These are phyloP conservation scores for Exophiala viscosa DNA, from an alignment of 2,329 filamentous ascomycete genomes.

Conservation along the genomic window DNA sequence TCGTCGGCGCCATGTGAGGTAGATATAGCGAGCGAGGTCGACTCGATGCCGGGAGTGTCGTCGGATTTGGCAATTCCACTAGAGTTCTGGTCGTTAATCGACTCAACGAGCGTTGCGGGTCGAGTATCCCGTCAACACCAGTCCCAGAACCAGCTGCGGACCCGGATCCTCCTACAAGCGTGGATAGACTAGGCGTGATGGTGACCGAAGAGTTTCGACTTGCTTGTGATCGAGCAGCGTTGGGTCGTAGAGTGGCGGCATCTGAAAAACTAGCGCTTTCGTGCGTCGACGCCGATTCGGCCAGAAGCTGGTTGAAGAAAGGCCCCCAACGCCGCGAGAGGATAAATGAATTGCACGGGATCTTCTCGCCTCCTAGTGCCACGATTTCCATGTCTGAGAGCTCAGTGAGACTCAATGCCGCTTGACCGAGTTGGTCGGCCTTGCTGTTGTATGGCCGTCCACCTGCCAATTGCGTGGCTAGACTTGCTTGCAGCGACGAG, in stretches of 20 bases:
- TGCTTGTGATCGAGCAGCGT: constrained; percentile 38
- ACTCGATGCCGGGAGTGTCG: constrained; percentile 53
- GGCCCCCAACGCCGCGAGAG: constrained; percentile 87
- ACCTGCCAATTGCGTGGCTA: constrained; percentile 58
- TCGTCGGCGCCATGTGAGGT: constrained; percentile 83
- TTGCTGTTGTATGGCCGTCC: constrained; percentile 72
- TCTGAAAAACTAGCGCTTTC: constrained; percentile 57
- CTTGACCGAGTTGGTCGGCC: constrained; percentile 79
- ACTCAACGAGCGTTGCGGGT: constrained; percentile 26
- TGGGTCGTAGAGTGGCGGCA: constrained; percentile 68
- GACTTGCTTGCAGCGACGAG: constrained; percentile 45
- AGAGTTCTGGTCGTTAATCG: constrained; percentile 27
- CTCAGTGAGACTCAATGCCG: constrained; percentile 75
- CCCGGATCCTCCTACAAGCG: constrained; percentile 17
- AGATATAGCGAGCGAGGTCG: constrained; percentile 86
- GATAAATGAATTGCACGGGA: constrained; percentile 89
- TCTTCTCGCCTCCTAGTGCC: constrained; percentile 82
- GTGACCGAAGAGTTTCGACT: constrained; percentile 73
- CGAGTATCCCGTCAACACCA: constrained; percentile 14
- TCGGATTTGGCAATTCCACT: constrained; percentile 52
- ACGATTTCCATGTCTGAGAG: constrained; percentile 95
- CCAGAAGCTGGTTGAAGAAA: constrained; percentile 87
- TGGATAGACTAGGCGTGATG: constrained; percentile 62
- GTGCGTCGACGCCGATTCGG: constrained; percentile 68
- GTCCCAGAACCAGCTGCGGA: constrained; percentile 1